These are phyloP conservation scores for Plantago coronopus DNA, from an alignment of 305 asterid species.

Conservation along the genomic window DNA sequence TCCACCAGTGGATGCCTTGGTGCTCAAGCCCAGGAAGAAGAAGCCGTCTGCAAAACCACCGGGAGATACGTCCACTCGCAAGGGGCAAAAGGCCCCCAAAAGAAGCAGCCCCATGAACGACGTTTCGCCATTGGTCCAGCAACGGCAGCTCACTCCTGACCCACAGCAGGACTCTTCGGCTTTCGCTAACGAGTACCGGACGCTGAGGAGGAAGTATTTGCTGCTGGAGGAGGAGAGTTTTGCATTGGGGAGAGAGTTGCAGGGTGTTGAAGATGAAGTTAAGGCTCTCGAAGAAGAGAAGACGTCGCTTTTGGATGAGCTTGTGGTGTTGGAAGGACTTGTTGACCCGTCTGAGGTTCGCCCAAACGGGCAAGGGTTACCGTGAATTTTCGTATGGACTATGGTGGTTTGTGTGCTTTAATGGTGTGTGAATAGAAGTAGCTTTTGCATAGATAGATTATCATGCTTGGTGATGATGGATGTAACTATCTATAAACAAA, in stretches of 20 bases:
- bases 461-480: neutral
- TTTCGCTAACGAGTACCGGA: conserved; percentile 60
- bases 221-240: conserved; percentile 76
- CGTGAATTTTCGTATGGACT: conserved; percentile 7
- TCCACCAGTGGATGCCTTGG: neutral
- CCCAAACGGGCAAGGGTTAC: conserved; percentile 32
- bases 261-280: conserved; percentile 59
- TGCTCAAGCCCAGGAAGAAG: neutral
- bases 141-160: neutral
- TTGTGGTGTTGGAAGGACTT: conserved; percentile 90
- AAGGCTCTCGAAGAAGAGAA: conserved; percentile 78
- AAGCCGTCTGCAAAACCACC: neutral
- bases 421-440: neutral
- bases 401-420: too few relatives aligned
- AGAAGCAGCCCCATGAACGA: neutral
- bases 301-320: conserved; percentile 67
- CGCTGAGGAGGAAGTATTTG: conserved; percentile 72
- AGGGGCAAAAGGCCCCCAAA: conserved; percentile 3
- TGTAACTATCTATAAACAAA: neutral
- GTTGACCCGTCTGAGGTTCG: conserved; percentile 65
- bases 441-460: too few relatives aligned
- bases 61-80: neutral
- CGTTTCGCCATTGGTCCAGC: neutral
- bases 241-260: conserved; percentile 57
- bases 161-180: conserved; percentile 21